Percentiles rank a stretch among this genome's conserved stretches.
Conservation (phyloP, 306 rosid genomes). For the Malus sieversii region DNA sequence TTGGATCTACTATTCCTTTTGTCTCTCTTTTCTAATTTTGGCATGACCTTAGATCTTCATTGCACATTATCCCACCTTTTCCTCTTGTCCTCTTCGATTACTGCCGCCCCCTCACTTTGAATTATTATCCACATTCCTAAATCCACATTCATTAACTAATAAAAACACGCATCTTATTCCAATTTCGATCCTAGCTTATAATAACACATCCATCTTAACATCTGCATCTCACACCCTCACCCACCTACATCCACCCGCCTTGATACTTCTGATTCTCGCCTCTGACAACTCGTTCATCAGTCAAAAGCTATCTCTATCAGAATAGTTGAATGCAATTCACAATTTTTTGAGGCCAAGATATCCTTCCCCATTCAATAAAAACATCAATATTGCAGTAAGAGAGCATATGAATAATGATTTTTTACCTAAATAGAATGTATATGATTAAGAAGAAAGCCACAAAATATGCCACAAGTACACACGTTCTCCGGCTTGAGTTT, state of each 20-base stretch:
- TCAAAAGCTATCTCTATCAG: not conserved
- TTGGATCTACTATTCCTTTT: not conserved
- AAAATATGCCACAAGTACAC: conserved; percentile 64
- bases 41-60: not conserved
- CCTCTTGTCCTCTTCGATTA: not conserved
- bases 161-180: not conserved
- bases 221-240: not conserved
- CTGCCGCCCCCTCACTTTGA: not conserved
- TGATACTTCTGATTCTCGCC: not conserved
- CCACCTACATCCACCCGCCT: not conserved
- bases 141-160: not conserved
- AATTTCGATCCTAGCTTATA: not conserved
- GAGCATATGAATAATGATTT: not conserved
- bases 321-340: not conserved
- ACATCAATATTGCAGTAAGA: not conserved
- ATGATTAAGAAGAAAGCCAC: conserved; percentile 50
- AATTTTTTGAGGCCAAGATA: not conserved
- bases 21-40: not conserved
- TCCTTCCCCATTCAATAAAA: not conserved
- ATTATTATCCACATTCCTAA: not conserved
- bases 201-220: not conserved
- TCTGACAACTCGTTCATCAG: not conserved
- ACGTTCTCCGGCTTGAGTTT: conserved; percentile 63
- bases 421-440: conserved; percentile 74
- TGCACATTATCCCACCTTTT: not conserved